phyloP scores from a whole-genome alignment of 306 rosid genomes.

The Cucurbita pepo region DNA sequence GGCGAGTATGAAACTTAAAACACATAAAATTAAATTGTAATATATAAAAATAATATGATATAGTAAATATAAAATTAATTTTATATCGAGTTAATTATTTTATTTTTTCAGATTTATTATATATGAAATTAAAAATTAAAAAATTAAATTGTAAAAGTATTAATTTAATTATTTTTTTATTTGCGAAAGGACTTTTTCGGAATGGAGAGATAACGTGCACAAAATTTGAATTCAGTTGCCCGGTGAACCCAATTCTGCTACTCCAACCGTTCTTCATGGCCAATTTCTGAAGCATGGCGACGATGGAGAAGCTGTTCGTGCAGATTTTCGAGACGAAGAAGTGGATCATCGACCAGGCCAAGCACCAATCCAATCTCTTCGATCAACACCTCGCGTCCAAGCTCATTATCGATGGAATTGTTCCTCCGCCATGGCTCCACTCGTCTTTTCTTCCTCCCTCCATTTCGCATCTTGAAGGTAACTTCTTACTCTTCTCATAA shows the following conservation, averaged over 20 bases:
- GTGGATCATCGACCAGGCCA: constrained; percentile 55
- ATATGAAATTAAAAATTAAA: no score
- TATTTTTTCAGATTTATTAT: no score
- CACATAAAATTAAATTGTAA: no score
- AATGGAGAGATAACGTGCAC: no score
- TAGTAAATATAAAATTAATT: no score
- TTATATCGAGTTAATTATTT: no score
- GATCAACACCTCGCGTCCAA: constrained; percentile 59
- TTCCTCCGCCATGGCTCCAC: constrained; percentile 69
- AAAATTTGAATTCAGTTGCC: not conserved
- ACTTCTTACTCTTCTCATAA: not conserved
- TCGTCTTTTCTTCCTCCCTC: constrained; percentile 18
- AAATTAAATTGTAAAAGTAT: no score
- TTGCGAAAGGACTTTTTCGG: no score
- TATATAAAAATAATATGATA: no score
- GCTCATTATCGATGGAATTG: constrained; percentile 62
- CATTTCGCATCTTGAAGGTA: constrained; percentile 35
- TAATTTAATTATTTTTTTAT: no score
- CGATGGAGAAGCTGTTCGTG: constrained; percentile 49
- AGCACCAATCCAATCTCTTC: constrained; percentile 46
- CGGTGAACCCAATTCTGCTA: not conserved
- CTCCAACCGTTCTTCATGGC: constrained; percentile 3
- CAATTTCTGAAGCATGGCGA: constrained; percentile 21
- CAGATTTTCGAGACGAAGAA: constrained; percentile 67
- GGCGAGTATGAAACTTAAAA: no score